Conservation (phyloP, 768 basidiomycete genomes). For the Tulasnella sp. region DNA sequence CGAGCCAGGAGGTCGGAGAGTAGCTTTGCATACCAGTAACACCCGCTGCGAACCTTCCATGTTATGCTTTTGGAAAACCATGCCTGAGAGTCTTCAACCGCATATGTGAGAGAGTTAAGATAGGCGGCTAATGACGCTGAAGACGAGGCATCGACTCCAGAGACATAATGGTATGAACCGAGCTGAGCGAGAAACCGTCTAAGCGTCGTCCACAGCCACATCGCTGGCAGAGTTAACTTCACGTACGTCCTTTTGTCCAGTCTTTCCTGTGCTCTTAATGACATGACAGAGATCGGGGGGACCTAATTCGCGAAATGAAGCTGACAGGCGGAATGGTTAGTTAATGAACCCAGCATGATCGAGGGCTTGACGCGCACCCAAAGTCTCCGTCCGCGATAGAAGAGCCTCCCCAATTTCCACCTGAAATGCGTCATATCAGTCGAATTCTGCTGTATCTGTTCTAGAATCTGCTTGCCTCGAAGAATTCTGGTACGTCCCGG, state of each 20-base stretch:
- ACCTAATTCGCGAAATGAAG: conserved; percentile 93
- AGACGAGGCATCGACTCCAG: conserved; percentile 97
- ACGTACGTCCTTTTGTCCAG: conserved; percentile 83
- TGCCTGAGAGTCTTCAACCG: conserved; percentile 81
- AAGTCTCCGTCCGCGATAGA: conserved; percentile 82
- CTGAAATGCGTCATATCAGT: conserved; percentile 40
- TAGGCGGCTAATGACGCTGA: conserved; percentile 97
- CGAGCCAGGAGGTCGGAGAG: background rate
- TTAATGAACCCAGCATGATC: background rate
- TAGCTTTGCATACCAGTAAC: conserved; percentile 67
- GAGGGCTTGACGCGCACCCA: conserved; percentile 56
- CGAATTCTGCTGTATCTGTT: background rate
- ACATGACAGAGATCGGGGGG: conserved; percentile 97
- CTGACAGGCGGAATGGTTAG: conserved; percentile 45
- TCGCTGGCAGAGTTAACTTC: conserved; percentile 15
- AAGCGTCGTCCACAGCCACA: conserved; percentile 9
- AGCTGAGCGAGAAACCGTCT: conserved; percentile 48
- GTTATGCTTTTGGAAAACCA: conserved; percentile 85
- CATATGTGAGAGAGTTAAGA: conserved; percentile 96
- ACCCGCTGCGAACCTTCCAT: conserved; percentile 92
- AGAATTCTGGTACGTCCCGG: conserved; percentile 89
- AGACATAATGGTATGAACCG: conserved; percentile 95
- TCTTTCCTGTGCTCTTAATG: conserved; percentile 81
- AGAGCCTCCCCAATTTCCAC: conserved; percentile 88
- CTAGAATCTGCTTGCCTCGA: conserved; percentile 62